phyloP scores from a whole-genome alignment of 2,329 filamentous ascomycete genomes.

The Hypoxylon sp. region DNA sequence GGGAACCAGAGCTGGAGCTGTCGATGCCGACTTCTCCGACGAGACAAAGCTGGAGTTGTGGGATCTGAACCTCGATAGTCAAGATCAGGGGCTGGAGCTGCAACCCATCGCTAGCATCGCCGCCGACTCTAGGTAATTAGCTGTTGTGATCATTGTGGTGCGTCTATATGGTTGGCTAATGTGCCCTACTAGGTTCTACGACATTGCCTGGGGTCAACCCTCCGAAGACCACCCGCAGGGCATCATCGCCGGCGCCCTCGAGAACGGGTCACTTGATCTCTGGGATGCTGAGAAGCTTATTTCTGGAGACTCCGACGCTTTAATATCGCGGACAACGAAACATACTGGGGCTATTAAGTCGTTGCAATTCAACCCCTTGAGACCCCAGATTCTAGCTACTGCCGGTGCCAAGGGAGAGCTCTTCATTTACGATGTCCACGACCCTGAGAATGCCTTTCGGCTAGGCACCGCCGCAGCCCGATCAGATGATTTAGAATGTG shows the following conservation, averaged over 20 bases:
- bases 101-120: constrained; percentile 86
- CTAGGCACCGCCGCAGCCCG: constrained; percentile 89
- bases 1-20: constrained; percentile 93
- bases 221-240: constrained; percentile 84
- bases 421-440: constrained; percentile 94
- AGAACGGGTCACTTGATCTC: constrained; percentile 92
- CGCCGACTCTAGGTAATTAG: constrained; percentile 86
- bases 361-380: constrained; percentile 95
- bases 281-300: constrained; percentile 87
- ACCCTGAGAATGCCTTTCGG: constrained; percentile 88
- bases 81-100: constrained; percentile 83
- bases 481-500: constrained; percentile 93
- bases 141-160: background rate
- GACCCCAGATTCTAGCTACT: constrained; percentile 91
- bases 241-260: constrained; percentile 94
- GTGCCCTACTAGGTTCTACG: constrained; percentile 81
- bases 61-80: constrained; percentile 88
- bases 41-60: constrained; percentile 97
- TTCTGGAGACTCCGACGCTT: constrained; percentile 74
- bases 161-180: constrained; percentile 42
- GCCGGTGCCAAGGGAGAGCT: constrained; percentile 96
- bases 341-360: constrained; percentile 95
- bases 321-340: constrained; percentile 88
- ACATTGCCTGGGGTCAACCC: constrained; percentile 92
- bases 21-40: constrained; percentile 97